Percentiles rank a stretch among this genome's conserved stretches.
Evolutionary conservation across 2,329 filamentous ascomycete genomes (phyloP).

Genomic region (Colletotrichum tropicicola): DNA sequence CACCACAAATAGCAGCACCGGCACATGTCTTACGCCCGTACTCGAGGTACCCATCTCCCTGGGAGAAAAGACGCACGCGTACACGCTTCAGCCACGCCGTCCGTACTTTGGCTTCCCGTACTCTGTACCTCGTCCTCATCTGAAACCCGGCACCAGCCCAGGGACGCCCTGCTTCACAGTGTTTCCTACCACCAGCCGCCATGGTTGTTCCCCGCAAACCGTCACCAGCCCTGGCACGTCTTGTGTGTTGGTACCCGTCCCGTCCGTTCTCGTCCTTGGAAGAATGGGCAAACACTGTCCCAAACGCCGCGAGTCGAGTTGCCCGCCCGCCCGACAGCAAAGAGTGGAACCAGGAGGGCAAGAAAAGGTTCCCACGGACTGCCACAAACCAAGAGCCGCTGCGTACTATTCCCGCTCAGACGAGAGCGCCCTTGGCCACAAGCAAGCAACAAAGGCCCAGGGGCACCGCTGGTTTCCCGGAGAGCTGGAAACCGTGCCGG

Average conservation of each 20-base stretch:
- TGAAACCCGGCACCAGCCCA: conserved; percentile 23
- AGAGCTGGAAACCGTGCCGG: conserved; percentile 23
- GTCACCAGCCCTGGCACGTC: background rate
- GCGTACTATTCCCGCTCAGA: conserved; percentile 17
- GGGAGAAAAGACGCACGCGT: background rate
- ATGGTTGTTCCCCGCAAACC: conserved; percentile 25
- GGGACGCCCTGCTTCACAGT: conserved; percentile 2
- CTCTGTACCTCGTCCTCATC: conserved; percentile 17
- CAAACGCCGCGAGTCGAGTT: conserved; percentile 14
- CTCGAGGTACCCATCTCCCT: background rate
- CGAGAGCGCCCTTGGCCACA: no score
- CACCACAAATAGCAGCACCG: conserved; percentile 17
- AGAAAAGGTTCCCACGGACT: background rate
- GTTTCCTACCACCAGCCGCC: background rate
- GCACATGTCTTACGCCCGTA: background rate
- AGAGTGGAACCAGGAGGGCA: background rate
- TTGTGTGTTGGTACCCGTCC: conserved; percentile 6
- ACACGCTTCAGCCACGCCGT: conserved; percentile 21
- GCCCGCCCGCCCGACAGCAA: no score
- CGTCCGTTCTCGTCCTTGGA: background rate
- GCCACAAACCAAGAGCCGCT: conserved; percentile 4
- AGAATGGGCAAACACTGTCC: background rate
- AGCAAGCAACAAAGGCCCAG: conserved; percentile 7
- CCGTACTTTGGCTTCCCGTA: conserved; percentile 13
- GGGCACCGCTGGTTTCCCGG: conserved; percentile 20